A percentile compares a stretch with the other conserved stretches of the same genome.
phyloP scores from a whole-genome alignment of 2,329 filamentous ascomycete species.

The Meredithiella fracta region DNA sequence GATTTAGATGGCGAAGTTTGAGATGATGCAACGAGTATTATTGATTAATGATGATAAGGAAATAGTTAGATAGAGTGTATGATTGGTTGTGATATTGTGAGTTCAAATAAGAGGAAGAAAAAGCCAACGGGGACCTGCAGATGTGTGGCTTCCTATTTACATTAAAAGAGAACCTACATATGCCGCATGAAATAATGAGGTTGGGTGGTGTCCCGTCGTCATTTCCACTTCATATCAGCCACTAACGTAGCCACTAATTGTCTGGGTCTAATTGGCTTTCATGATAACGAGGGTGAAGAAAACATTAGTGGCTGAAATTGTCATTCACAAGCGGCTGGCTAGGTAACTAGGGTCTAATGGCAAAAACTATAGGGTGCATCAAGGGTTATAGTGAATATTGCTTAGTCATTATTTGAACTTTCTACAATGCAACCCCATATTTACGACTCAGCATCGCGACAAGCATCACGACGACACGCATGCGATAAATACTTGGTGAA shows the following conservation, averaged over 20 bases:
- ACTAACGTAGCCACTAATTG: too few species aligned
- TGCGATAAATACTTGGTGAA: not conserved
- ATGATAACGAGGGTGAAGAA: not conserved
- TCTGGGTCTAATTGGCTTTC: too few species aligned
- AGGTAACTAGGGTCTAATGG: not conserved
- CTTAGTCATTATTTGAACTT: not conserved
- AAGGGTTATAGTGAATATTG: not conserved
- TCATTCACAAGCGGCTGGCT: not conserved
- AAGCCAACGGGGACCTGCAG: not conserved
- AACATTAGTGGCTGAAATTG: slow-evolving; percentile 5
- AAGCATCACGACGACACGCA: not conserved
- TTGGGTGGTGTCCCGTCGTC: not conserved
- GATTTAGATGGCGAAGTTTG: not conserved
- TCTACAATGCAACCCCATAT: not conserved
- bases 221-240: not conserved
- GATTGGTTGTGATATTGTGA: too few species aligned
- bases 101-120: not conserved
- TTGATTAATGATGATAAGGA: not conserved
- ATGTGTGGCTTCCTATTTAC: not conserved
- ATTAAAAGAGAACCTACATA: not conserved
- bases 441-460: too few species aligned
- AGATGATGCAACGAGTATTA: too few species aligned
- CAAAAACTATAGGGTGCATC: not conserved
- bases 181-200: not conserved
- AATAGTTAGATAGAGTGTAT: not conserved